Conservation (phyloP, 305 asterid genomes). For the Euphrasia arctica region DNA sequence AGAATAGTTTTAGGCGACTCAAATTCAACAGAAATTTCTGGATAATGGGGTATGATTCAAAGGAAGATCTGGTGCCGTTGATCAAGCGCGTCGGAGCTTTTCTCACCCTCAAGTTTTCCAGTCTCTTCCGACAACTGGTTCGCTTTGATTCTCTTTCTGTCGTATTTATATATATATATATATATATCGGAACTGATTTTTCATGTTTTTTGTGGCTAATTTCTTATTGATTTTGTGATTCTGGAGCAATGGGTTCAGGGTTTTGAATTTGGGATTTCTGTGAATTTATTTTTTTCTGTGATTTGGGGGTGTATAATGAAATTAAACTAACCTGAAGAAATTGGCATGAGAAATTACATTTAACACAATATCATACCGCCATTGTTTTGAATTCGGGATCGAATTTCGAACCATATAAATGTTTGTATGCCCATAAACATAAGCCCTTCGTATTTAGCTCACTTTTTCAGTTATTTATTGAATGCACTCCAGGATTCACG, state of each 20-base stretch:
- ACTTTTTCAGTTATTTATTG: neutral
- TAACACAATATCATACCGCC: neutral
- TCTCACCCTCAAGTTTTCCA: constrained; percentile 59
- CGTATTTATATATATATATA: neutral
- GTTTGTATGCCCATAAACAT: neutral
- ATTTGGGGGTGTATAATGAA: constrained; percentile 11
- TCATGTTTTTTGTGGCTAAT: neutral
- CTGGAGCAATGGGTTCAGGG: constrained; percentile 4
- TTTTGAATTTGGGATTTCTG: constrained; percentile 12
- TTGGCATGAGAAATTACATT: neutral
- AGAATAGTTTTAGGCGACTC: neutral
- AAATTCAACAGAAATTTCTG: constrained; percentile 5
- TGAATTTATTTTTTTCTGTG: constrained; percentile 10
- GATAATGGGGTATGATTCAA: constrained; percentile 63
- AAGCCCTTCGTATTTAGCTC: neutral
- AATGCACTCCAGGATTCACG: constrained; percentile 59
- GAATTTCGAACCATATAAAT: neutral
- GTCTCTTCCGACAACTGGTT: constrained; percentile 60
- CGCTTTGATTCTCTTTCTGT: constrained; percentile 20
- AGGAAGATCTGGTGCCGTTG: constrained; percentile 61
- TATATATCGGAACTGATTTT: neutral
- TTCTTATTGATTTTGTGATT: constrained; percentile 13
- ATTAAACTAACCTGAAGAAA: no score
- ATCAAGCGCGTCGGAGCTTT: constrained; percentile 75
- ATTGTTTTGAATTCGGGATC: neutral